Evolutionary conservation across 371 early-diverging fungal genomes (phyloP).

Genomic region (Haplosporangium sp.): DNA sequence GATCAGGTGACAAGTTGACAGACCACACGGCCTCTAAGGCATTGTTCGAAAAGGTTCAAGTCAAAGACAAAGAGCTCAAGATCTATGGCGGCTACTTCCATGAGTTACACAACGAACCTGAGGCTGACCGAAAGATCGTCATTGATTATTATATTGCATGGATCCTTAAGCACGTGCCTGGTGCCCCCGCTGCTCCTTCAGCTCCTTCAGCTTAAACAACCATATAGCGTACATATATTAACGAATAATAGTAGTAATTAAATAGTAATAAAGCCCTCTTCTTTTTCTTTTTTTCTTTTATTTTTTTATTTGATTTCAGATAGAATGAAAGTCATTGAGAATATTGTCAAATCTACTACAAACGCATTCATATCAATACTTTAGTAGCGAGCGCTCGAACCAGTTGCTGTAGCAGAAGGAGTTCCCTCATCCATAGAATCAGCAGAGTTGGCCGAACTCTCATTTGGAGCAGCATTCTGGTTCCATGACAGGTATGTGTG

Average conservation of each 20-base stretch:
- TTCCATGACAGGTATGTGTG: slow-evolving; percentile 96
- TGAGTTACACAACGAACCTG: slow-evolving; percentile 65
- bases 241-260: too few relatives aligned
- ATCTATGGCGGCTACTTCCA: slow-evolving; percentile 63
- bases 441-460: not conserved
- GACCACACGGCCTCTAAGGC: slow-evolving; percentile 48
- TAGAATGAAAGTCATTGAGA: not conserved
- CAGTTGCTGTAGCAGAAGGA: slow-evolving; percentile 42
- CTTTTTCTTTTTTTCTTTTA: too few relatives aligned
- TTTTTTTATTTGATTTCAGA: too few relatives aligned
- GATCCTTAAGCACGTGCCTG: slow-evolving; percentile 59
- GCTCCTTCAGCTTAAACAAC: not conserved
- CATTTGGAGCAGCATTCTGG: slow-evolving; percentile 68
- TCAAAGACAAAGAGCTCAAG: slow-evolving; percentile 63
- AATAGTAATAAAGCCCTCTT: too few relatives aligned
- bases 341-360: too few relatives aligned
- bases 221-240: too few relatives aligned
- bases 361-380: too few relatives aligned
- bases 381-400: slow-evolving; percentile 45
- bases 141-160: slow-evolving; percentile 64
- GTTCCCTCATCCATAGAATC: slow-evolving; percentile 39
- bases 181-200: not conserved
- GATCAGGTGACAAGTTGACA: slow-evolving; percentile 64
- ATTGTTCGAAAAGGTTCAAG: slow-evolving; percentile 58
- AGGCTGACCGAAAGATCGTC: slow-evolving; percentile 60